Evolutionary conservation across 306 rosid genomes (phyloP).

Genomic region (Vigna trinervia): DNA sequence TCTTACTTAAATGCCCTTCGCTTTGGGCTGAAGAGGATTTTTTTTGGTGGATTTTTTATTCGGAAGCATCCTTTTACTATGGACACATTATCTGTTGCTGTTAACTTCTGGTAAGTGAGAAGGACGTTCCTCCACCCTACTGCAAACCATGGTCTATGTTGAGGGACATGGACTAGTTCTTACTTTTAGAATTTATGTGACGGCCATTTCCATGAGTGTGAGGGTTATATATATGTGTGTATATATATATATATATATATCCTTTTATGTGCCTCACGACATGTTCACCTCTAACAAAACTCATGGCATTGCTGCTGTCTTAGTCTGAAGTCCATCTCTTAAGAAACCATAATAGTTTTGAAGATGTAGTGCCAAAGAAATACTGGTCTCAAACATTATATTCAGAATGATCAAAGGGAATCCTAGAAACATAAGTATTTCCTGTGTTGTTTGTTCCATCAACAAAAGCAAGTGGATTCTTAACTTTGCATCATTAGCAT

Average conservation of each 20-base stretch:
- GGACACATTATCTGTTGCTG: conserved; percentile 97
- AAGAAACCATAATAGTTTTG: background rate
- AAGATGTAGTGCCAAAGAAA: conserved; percentile 29
- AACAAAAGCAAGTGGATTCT: conserved; percentile 9
- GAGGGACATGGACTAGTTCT: conserved; percentile 12
- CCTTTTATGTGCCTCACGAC: background rate
- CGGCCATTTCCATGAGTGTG: background rate
- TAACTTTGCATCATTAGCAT: background rate
- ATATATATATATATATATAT: background rate
- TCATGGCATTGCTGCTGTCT: background rate
- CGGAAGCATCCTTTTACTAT: conserved; percentile 85
- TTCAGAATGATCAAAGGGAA: background rate
- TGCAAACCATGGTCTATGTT: background rate
- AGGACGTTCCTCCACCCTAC: background rate
- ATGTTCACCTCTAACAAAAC: background rate
- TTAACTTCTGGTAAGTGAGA: conserved; percentile 79
- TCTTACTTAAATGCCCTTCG: conserved; percentile 94
- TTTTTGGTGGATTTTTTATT: conserved; percentile 93
- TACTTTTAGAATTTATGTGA: conserved; percentile 1
- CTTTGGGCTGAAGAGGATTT: conserved; percentile 91
- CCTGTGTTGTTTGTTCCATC: conserved; percentile 1
- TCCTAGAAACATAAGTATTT: conserved; percentile 7
- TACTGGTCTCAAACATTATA: background rate
- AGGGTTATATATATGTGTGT: background rate
- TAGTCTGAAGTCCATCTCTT: background rate